These are phyloP conservation scores for Pythium sp. DNA, from an alignment of 352 stramenopile genomes.

Conservation along the genomic window DNA sequence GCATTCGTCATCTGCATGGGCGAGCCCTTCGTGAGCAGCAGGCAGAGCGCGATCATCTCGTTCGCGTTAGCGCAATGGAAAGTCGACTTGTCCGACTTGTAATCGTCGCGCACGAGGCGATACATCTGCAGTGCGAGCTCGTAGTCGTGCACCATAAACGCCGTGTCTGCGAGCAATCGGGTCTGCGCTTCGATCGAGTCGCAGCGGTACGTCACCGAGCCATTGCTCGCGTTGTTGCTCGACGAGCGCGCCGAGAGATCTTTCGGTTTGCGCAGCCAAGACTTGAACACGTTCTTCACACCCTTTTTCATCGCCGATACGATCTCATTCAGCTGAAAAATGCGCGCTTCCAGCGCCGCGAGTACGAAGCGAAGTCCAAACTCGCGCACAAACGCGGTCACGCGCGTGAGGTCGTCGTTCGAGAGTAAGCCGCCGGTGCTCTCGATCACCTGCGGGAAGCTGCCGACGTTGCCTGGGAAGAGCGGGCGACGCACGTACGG, in stretches of 20 bases:
- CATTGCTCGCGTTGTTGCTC: slow-evolving; percentile 11
- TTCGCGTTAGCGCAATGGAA: slow-evolving; percentile 82
- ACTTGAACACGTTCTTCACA: slow-evolving; percentile 92
- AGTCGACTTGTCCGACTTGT: slow-evolving; percentile 86
- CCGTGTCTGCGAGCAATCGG: slow-evolving; percentile 83
- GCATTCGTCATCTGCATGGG: slow-evolving; percentile 85
- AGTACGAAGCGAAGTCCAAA: slow-evolving; percentile 80
- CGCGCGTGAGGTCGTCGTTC: slow-evolving; percentile 56
- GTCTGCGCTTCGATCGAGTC: slow-evolving; percentile 91
- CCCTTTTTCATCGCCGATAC: slow-evolving; percentile 90
- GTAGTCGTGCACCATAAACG: slow-evolving; percentile 89
- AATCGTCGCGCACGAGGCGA: slow-evolving; percentile 88
- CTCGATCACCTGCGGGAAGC: slow-evolving; percentile 28
- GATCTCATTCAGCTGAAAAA: slow-evolving; percentile 85
- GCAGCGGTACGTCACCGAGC: slow-evolving; percentile 56
- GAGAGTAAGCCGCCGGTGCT: slow-evolving; percentile 51
- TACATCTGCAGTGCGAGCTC: slow-evolving; percentile 90
- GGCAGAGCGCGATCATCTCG: slow-evolving; percentile 86
- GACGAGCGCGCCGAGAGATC: slow-evolving; percentile 42
- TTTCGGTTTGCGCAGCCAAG: slow-evolving; percentile 88
- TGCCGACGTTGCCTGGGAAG: slow-evolving; percentile 35
- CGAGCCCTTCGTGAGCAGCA: slow-evolving; percentile 75
- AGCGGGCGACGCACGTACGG: slow-evolving; percentile 61
- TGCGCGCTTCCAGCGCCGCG: slow-evolving; percentile 73
- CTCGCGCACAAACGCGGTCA: slow-evolving; percentile 73